Percentiles rank a stretch among this genome's conserved stretches.
phyloP scores from a whole-genome alignment of 148 eudicot genomes.

The Arbutus unedo region DNA sequence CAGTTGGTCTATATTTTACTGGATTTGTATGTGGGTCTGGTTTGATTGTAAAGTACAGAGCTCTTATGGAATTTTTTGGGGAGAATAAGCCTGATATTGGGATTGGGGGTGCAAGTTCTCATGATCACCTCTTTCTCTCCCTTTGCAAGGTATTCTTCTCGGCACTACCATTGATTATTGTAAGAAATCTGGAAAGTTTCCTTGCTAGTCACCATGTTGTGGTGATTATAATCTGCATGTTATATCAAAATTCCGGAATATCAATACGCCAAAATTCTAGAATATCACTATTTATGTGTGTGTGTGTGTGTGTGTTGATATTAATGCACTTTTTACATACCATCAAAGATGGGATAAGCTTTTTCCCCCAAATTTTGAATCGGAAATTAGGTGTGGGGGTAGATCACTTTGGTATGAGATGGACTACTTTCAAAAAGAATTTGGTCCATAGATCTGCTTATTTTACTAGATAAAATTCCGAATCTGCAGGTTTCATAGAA shows the following conservation, averaged over 20 bases:
- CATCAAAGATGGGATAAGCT: too few species aligned
- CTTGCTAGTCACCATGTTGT: too few species aligned
- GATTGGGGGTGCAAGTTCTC: constrained; percentile 50
- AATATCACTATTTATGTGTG: too few species aligned
- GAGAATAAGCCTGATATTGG: constrained; percentile 63
- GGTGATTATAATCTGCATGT: too few species aligned
- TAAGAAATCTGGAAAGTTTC: neutral
- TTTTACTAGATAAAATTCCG: too few species aligned
- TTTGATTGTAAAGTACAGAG: constrained; percentile 53
- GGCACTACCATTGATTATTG: neutral
- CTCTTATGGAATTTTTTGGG: constrained; percentile 54
- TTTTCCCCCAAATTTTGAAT: neutral
- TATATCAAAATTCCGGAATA: too few species aligned
- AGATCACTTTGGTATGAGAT: neutral
- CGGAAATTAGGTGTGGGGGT: neutral
- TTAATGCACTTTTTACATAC: too few species aligned
- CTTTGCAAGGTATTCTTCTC: constrained; percentile 63
- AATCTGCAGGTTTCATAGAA: neutral
- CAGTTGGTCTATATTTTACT: constrained; percentile 43
- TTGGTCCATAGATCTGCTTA: neutral
- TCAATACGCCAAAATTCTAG: too few species aligned
- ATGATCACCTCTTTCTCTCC: constrained; percentile 57
- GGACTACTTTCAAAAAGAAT: neutral
- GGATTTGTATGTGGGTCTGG: constrained; percentile 48
- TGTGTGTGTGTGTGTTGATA: too few species aligned